Conservation (phyloP, 768 basidiomycete species). For the Hemileccinum impolitum region DNA sequence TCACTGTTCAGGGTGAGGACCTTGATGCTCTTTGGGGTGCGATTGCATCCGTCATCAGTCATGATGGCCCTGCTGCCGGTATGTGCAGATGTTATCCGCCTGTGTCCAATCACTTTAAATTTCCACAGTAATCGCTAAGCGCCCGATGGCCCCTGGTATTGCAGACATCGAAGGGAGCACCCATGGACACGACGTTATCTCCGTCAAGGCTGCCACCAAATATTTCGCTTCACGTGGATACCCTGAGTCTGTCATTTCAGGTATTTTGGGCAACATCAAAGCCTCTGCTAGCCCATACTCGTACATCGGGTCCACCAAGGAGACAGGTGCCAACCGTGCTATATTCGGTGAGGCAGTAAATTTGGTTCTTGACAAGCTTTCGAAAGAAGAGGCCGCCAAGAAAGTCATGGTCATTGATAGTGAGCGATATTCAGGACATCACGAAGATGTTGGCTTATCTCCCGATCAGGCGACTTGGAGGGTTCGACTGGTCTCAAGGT, state of each 20-base stretch:
- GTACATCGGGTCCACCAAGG: conserved; percentile 69
- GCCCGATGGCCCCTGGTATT: conserved; percentile 64
- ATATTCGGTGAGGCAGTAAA: conserved; percentile 86
- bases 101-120: background rate
- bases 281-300: conserved; percentile 52
- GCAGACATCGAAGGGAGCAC: conserved; percentile 73
- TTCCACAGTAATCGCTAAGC: conserved; percentile 63
- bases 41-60: conserved; percentile 49
- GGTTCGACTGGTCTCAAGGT: conserved; percentile 86
- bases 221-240: conserved; percentile 69
- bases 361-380: conserved; percentile 66
- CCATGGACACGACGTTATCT: conserved; percentile 85
- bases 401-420: conserved; percentile 90
- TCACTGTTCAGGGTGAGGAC: conserved; percentile 74
- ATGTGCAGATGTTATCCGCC: conserved; percentile 12
- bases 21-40: conserved; percentile 74
- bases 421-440: conserved; percentile 28
- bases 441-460: background rate
- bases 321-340: conserved; percentile 76
- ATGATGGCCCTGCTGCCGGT: conserved; percentile 81
- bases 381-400: conserved; percentile 70
- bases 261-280: conserved; percentile 64
- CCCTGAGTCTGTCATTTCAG: conserved; percentile 40
- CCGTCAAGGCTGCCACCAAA: conserved; percentile 73
- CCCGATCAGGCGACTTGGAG: conserved; percentile 65